Base-by-base conservation (phyloP, 495 filamentous ascomycete genomes). In the Hyaloscypha hepaticicola region DNA sequence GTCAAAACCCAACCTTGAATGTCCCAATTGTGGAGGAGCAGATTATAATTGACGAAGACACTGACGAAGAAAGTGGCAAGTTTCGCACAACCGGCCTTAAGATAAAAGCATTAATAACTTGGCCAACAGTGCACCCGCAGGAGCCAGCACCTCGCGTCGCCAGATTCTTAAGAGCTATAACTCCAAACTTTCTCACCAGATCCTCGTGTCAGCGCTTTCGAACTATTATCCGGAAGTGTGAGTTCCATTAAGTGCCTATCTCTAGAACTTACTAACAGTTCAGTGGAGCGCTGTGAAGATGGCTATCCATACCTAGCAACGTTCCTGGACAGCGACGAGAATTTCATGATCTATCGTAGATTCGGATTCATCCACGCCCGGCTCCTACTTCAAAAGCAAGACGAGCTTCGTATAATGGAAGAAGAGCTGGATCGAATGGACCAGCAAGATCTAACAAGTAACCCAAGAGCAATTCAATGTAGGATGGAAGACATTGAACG, bases 251-350 rank as follows among this genome's bases (percentile, higher is more conserved):
- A 38, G 12, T 53, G 28, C n/a, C 48, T 12, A 55, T 11, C 7
- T 31, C n/a, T 33, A 25, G 28, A 61, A 52, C 9, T 53, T 33
- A 8, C 49, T 22, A 53, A n/a, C 14, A 34, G 38, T 27, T 45
- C 34, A 79, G 77, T 78, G 50, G 67, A 75, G 11, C 61, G 69
- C 24, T 72, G 72, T 65, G 69, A 68, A 7, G 3, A 58, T 41
- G 77, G 78, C 1, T 77, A 77, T 64, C 76, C 76, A 3, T 69
- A 70, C 33, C 38, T 80, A 16, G 77, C 73, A 1, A 71, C 77
- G 1, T 73, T 78, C 49, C 59, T 78, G 19, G 72, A 72, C 57
- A 70, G 69, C 52, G 70, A 76, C 45, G 65, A 70, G 3, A 74
- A 75, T 53, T 74, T 74, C 63, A 59, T 76, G 31, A 74, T 80